These are phyloP conservation scores for Bifiguratus adelaidae DNA, from an alignment of 192 early-diverging fungal genomes.

Conservation along the genomic window DNA sequence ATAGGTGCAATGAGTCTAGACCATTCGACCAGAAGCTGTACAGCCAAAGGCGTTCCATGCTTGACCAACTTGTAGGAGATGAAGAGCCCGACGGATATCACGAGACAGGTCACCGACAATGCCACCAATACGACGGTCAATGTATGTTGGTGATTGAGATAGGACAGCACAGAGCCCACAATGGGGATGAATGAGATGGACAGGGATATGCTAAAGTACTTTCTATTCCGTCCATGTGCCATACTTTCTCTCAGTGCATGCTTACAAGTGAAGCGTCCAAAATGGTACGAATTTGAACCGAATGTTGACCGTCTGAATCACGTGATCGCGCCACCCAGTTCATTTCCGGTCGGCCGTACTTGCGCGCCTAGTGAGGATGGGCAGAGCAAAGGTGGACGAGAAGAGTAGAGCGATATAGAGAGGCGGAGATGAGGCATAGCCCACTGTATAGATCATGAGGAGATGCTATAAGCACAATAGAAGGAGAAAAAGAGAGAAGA, in stretches of 20 bases:
- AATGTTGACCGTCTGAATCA: too few species aligned
- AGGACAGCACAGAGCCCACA: slow-evolving; percentile 3
- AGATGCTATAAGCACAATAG: too few species aligned
- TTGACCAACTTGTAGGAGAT: slow-evolving; percentile 10
- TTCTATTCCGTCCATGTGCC: slow-evolving; percentile 13
- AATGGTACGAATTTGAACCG: too few species aligned
- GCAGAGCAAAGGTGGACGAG: background rate
- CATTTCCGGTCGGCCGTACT: too few species aligned
- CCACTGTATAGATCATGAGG: too few species aligned
- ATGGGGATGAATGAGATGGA: slow-evolving; percentile 3
- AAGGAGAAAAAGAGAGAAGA: too few species aligned
- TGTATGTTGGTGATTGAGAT: slow-evolving; percentile 3
- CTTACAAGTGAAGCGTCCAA: too few species aligned
- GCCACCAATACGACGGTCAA: slow-evolving; percentile 7
- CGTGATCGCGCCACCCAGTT: too few species aligned
- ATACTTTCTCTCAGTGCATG: background rate
- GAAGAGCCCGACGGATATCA: slow-evolving; percentile 6
- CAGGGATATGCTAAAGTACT: slow-evolving; percentile 9
- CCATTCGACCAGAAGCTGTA: slow-evolving; percentile 1
- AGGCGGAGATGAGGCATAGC: background rate
- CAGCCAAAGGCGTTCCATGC: slow-evolving; percentile 6
- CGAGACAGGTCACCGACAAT: slow-evolving; percentile 6
- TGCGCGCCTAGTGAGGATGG: background rate
- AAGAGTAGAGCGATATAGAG: background rate
- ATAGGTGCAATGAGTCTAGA: slow-evolving; percentile 8